A percentile compares a stretch with the other conserved stretches of the same genome.
phyloP scores from a whole-genome alignment of 208 protist species.

The Entamoeba invadens region DNA sequence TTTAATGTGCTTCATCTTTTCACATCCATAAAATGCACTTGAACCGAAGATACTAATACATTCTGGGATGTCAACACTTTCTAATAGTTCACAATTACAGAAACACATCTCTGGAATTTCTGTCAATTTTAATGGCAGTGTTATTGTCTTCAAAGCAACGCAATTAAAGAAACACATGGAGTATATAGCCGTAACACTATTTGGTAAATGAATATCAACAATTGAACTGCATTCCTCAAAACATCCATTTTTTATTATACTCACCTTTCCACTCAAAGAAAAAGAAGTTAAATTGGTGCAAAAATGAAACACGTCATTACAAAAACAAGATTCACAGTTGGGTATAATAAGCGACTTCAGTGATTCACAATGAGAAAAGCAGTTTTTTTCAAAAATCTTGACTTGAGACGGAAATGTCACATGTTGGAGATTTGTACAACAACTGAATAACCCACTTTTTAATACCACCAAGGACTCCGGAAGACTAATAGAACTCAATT shows the following conservation, averaged over 20 bases:
- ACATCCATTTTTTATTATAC: background rate
- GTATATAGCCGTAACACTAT: background rate
- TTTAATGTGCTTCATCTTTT: no score
- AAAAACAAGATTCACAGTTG: no score
- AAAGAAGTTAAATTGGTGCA: no score
- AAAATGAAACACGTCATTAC: no score
- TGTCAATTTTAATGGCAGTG: no score
- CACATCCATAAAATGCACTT: no score
- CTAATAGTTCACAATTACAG: no score
- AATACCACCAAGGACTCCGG: background rate
- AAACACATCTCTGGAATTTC: no score
- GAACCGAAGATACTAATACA: no score
- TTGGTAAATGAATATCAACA: background rate
- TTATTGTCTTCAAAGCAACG: background rate
- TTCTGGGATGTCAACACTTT: no score
- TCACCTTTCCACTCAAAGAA: no score
- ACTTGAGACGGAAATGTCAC: background rate
- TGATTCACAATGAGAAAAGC: background rate
- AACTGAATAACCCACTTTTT: background rate
- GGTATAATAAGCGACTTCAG: no score
- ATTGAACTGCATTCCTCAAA: background rate
- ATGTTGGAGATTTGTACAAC: background rate
- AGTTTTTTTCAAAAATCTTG: background rate
- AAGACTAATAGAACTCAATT: background rate
- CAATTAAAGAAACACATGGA: background rate